Base-by-base conservation (phyloP, 768 basidiomycete genomes). In the Candolleomyces eurysporus region DNA sequence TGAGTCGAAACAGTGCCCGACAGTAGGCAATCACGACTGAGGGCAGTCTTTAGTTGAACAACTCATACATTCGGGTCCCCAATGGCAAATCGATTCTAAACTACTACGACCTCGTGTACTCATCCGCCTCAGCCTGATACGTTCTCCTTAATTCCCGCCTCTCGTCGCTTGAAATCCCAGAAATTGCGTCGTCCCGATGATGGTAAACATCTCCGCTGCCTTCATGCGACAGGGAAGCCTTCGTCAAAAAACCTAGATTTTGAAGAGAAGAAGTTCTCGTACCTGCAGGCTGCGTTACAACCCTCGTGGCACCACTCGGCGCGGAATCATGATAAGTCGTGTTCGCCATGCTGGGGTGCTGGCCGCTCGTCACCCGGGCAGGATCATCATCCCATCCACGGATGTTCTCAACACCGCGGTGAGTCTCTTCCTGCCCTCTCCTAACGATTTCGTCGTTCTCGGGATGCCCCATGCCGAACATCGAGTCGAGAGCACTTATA, bases 101-200 rank as follows among this genome's bases (percentile, higher is more conserved):
- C 45, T 11, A 46, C 19, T 5, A 46, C 45, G 45, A 46, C 49
- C 49, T 51, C n/a, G 7, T 19, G 16, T 19, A 51, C 26, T 51
- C 49, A 3, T 22, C 54, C 31, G 26, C 21, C 36, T 48, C 30
- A 52, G 48, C 13, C 43, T 58, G 42, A 50, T 61, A 42, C 4
- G 45, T 17, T 13, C n/a, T 51, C 49, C 63, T 63, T 8, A 64
- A 54, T n/a, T 66, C 64, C n/a, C 61, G 60, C 17, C 61, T 48
- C 61, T 69, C 58, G 5, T 43, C 22, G 10, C 48, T 59, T 9
- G 68, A 66, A 17, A 67, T 42, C 3, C 60, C 63, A 17, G 68
- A 43, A 19, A 68, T 63, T 4, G 68, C 70, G 45, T 71, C 66
- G 46, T 69, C 70, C 13, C 68, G 67, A 58, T 71, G 68, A 61